Evolutionary conservation across 176 grass and related monocot genomes (phyloP), one percentile per base, ranked within the genome.

Genomic region (Thinopyrum elongatum): DNA sequence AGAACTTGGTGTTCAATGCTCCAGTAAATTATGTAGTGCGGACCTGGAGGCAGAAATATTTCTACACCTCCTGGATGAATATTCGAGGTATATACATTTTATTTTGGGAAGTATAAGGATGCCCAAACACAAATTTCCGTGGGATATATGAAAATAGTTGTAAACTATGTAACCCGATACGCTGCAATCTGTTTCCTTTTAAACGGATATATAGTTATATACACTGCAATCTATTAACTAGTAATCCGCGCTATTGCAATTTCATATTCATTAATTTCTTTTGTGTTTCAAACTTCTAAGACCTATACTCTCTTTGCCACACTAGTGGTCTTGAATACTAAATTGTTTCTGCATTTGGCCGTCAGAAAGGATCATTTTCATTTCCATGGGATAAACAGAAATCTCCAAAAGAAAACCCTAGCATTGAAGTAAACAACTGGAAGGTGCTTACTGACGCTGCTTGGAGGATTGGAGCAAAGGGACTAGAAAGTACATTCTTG

Each of bases 41-140:
- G 93, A 98, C 57, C 93, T 98, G 81, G 96, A 98, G 80, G 84
- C 91, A 86, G 96, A 98, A 89, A 98, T 98, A 86, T 98, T 98
- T 87, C 87, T 95, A 57, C 96, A 98, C 75, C 85, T 98, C 19
- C 81, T 95, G 38, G 87, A 91, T 83, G 96, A 95, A 92, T 87
- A 95, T 85, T 91, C 90, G 22, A 95, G 96, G 96, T 95, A 91
- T 64, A 58, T 73, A 25, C n/a, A 34, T 78, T 8, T 58, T 22
- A 0, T 76, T 4, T 3, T 0, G 39, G 14, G 34, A 76, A 83
- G 16, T 35, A 69, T 59, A 81, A 81, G 38, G 46, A 17, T 35
- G 34, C 14, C 42, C 36, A 57, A 73, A 67, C 11, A 57, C 26
- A 65, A 63, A n/a, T 21, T 33, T 30, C 39, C 8, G 53, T 64